phyloP scores from a whole-genome alignment of 1,284 basidiomycete species.

The Singerocomus rubriflavus region DNA sequence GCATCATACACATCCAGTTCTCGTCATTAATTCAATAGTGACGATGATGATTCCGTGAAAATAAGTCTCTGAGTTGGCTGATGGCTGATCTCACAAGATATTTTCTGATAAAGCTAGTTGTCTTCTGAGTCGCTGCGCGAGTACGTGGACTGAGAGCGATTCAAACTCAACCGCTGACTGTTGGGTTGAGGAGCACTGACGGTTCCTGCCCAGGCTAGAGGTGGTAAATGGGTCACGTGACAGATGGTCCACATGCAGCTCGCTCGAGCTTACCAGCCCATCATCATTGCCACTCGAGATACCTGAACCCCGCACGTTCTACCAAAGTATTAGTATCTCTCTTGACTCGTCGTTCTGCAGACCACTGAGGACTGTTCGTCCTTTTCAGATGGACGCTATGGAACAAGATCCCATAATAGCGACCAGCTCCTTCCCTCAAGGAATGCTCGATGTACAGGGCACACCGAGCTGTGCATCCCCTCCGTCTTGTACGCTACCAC shows the following conservation, averaged over 20 bases:
- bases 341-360: not conserved
- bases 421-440: constrained; percentile 21
- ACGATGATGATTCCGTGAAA: not conserved
- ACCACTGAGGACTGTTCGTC: not conserved
- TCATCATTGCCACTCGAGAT: constrained; percentile 24
- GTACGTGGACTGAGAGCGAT: not conserved
- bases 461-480: constrained; percentile 16
- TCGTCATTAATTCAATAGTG: not conserved
- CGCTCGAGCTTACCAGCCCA: constrained; percentile 2
- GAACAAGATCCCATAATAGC: constrained; percentile 32
- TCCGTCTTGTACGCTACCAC: constrained; percentile 19
- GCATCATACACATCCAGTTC: constrained; percentile 3
- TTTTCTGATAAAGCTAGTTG: constrained; percentile 2
- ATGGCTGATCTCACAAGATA: not conserved
- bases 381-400: constrained; percentile 33
- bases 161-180: not conserved
- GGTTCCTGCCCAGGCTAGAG: not conserved
- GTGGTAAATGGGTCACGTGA: constrained; percentile 22
- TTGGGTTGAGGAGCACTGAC: not conserved
- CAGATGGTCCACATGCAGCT: not conserved
- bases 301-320: constrained; percentile 17
- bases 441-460: constrained; percentile 18
- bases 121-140: not conserved
- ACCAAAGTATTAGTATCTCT: constrained; percentile 2
- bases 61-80: not conserved